Evolutionary conservation across 1,284 basidiomycete genomes (phyloP).

Genomic region (Ceratobasidium sp.): DNA sequence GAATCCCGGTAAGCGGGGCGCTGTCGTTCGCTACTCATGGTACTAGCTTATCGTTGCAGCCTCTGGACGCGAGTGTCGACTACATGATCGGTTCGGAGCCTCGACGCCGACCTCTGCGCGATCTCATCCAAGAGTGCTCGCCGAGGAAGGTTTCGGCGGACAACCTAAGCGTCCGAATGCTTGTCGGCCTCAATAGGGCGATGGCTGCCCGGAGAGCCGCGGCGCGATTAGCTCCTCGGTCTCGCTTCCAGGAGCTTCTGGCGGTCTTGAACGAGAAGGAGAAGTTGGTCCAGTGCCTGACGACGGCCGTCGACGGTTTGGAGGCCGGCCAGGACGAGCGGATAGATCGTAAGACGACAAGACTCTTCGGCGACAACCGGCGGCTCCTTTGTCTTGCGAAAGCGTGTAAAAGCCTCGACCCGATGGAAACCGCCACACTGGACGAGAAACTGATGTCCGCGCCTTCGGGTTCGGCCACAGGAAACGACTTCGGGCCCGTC

Average conservation of each 20-base stretch:
- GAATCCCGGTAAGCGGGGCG: neutral
- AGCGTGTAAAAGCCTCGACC: neutral
- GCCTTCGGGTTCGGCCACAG: too few species aligned
- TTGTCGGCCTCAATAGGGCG: neutral
- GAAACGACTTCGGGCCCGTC: too few species aligned
- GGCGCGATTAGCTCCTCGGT: neutral
- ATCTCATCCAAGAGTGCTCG: neutral
- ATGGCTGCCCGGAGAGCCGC: conserved; percentile 7
- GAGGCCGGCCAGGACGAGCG: neutral
- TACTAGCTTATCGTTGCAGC: neutral
- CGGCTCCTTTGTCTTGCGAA: neutral
- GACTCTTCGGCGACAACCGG: conserved; percentile 29
- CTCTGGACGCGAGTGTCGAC: neutral
- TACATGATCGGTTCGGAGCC: neutral
- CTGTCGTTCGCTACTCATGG: neutral
- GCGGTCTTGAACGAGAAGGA: neutral
- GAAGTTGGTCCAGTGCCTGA: conserved; percentile 13
- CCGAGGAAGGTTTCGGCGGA: neutral
- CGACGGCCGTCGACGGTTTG: conserved; percentile 28
- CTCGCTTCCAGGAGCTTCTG: neutral
- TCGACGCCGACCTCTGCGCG: neutral
- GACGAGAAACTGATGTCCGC: neutral
- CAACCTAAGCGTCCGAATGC: neutral
- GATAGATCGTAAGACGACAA: neutral
- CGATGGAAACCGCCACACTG: neutral